Base-by-base conservation (phyloP, 139 green algal species). In the Chlamydomonas sp. region DNA sequence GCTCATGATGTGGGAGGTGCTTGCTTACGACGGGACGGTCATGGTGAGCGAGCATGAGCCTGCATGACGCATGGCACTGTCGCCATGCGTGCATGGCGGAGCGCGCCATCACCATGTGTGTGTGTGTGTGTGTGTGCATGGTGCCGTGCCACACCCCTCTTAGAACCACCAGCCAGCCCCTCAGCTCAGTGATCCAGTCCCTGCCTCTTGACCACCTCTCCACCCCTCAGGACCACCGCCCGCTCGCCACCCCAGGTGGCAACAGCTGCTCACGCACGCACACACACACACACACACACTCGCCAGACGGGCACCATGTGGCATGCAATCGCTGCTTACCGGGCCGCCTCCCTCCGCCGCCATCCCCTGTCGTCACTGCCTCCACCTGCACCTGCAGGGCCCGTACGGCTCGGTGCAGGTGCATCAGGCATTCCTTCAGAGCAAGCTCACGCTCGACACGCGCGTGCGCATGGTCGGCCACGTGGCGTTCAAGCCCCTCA, bases 1-100 rank as follows among this genome's bases (percentile, higher is more conserved):
- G n/a, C n/a, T n/a, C n/a, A n/a, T n/a, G n/a, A n/a, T n/a, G 29
- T 66, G 59, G 59, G 59, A 66, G 59, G 5, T 66, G 10, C 59
- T 33, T 13, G 59, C 16, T 10, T 66, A 48, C 59, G 59, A 66
- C 26, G 59, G 59, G 5, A 66, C 10, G 10, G 26, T 66, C 59
- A 66, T 66, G 59, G 59, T 66, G 20, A 39, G 16, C n/a, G 5
- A 5, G 20, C 5, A 6, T 30, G 24, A 10, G 50, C 5, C 50
- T n/a, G n/a, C 13, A 61, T 22, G 29, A 22, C 16, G 13, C 6
- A 22, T 61, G 29, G 6, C 50, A 61, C 31, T n/a, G n/a, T n/a
- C n/a, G n/a, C n/a, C n/a, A n/a, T n/a, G n/a, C n/a, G n/a, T n/a
- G n/a, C n/a, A n/a, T n/a, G n/a, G 50, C 13, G 5, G 50, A 61